These are phyloP conservation scores for Poronia punctata DNA, from an alignment of 495 filamentous ascomycete genomes.

Conservation along the genomic window DNA sequence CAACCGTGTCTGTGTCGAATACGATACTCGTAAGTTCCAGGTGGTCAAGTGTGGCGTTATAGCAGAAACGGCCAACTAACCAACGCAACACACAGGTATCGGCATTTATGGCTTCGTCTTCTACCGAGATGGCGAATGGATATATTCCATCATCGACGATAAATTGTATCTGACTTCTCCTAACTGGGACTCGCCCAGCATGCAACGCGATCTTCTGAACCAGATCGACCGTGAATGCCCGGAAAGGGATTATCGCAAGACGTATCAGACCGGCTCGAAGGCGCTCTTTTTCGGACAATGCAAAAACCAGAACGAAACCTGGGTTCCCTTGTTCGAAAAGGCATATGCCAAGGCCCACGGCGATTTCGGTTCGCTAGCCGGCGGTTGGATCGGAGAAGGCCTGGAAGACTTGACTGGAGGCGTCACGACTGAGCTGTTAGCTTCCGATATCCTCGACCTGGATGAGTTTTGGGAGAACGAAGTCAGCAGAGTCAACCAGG, in stretches of 20 bases:
- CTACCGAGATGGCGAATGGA: conserved; percentile 91
- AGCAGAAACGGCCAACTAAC: background rate
- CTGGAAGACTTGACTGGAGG: conserved; percentile 92
- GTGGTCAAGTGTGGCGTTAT: background rate
- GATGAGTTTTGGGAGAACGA: conserved; percentile 88
- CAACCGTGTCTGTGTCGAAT: conserved; percentile 73
- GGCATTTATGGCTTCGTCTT: conserved; percentile 97
- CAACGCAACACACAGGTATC: conserved; percentile 39
- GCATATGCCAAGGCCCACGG: conserved; percentile 95
- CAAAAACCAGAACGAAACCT: conserved; percentile 83
- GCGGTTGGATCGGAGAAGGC: conserved; percentile 82
- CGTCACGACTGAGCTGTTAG: conserved; percentile 76
- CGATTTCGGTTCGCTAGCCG: conserved; percentile 69
- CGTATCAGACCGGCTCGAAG: conserved; percentile 71
- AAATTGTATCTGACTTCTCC: conserved; percentile 74
- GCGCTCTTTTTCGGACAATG: conserved; percentile 86
- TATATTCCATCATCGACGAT: conserved; percentile 81
- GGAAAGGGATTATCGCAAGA: conserved; percentile 72
- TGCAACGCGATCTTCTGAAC: conserved; percentile 46
- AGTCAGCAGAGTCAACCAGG: conserved; percentile 75
- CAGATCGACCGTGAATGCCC: conserved; percentile 56
- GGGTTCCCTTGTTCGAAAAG: conserved; percentile 89
- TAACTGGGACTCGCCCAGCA: conserved; percentile 62
- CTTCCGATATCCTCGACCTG: conserved; percentile 82
- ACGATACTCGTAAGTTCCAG: conserved; percentile 45